phyloP scores from a whole-genome alignment of 441 rosid species.

The Jatropha multifida region DNA sequence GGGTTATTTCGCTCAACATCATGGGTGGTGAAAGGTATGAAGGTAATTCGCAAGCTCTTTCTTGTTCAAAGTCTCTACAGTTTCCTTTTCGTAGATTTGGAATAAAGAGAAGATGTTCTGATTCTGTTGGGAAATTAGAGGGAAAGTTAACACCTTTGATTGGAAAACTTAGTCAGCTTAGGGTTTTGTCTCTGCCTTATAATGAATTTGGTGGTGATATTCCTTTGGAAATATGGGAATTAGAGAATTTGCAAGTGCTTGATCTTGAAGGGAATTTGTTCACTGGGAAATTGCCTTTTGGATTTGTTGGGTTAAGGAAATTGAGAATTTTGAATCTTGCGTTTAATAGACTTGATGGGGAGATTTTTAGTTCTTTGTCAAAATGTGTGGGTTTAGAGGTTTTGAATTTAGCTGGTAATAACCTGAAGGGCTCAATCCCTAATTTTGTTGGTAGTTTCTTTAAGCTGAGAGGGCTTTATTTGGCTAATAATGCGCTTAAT shows the following conservation, averaged over 20 bases:
- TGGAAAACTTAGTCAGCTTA: constrained; percentile 56
- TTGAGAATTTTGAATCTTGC: constrained; percentile 61
- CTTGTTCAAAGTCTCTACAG: constrained; percentile 37
- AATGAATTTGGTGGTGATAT: constrained; percentile 57
- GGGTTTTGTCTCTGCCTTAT: constrained; percentile 66
- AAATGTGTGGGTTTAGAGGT: constrained; percentile 37
- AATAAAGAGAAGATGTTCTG: constrained; percentile 40
- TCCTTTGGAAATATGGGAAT: constrained; percentile 57
- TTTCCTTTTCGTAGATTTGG: constrained; percentile 49
- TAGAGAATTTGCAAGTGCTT: constrained; percentile 60
- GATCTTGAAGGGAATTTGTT: constrained; percentile 68
- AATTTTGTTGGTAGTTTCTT: constrained; percentile 34
- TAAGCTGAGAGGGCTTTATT: constrained; percentile 40
- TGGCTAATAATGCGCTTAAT: constrained; percentile 41
- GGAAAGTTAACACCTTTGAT: constrained; percentile 59
- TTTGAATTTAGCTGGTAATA: constrained; percentile 56
- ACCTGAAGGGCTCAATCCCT: constrained; percentile 47
- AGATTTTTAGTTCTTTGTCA: constrained; percentile 35
- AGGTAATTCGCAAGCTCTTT: constrained; percentile 29
- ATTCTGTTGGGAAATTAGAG: constrained; percentile 40
- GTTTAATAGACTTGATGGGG: constrained; percentile 50
- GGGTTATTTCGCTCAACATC: constrained; percentile 62
- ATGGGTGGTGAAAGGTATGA: constrained; percentile 33
- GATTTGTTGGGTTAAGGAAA: constrained; percentile 38
- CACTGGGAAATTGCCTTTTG: constrained; percentile 42